Evolutionary conservation across 164 flowering plant species (phyloP).

Genomic region (Piper longum): DNA sequence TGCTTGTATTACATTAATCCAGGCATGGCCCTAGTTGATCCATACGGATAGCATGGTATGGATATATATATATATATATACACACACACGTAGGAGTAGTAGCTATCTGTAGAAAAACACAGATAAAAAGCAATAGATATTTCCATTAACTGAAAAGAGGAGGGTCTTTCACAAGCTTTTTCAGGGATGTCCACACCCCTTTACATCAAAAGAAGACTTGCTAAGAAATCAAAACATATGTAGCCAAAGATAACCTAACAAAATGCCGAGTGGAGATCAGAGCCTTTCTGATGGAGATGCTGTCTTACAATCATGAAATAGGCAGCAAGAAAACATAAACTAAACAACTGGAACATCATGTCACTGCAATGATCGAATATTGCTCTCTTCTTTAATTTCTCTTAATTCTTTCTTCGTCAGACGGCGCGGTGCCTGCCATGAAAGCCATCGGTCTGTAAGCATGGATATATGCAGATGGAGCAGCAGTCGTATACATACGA

Average conservation of each 20-base stretch:
- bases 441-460: neutral
- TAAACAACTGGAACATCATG: constrained; percentile 12
- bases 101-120: neutral
- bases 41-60: too few relatives aligned
- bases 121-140: constrained; percentile 3
- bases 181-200: constrained; percentile 12
- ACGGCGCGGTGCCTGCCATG: constrained; percentile 21
- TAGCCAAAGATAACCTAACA: constrained; percentile 12
- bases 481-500: neutral
- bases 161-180: constrained; percentile 13
- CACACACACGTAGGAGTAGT: too few relatives aligned
- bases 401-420: constrained; percentile 10
- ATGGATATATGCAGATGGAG: neutral
- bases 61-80: too few relatives aligned
- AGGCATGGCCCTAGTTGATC: too few relatives aligned
- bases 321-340: constrained; percentile 2
- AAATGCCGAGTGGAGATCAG: constrained; percentile 16
- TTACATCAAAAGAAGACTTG: constrained; percentile 16
- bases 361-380: neutral
- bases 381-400: constrained; percentile 6
- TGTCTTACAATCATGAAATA: constrained; percentile 8
- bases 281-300: constrained; percentile 11
- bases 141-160: constrained; percentile 9
- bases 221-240: constrained; percentile 6
- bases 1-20: too few relatives aligned